Evolutionary conservation across 2,329 filamentous ascomycete species (phyloP).

Genomic region (Canariomyces notabilis): DNA sequence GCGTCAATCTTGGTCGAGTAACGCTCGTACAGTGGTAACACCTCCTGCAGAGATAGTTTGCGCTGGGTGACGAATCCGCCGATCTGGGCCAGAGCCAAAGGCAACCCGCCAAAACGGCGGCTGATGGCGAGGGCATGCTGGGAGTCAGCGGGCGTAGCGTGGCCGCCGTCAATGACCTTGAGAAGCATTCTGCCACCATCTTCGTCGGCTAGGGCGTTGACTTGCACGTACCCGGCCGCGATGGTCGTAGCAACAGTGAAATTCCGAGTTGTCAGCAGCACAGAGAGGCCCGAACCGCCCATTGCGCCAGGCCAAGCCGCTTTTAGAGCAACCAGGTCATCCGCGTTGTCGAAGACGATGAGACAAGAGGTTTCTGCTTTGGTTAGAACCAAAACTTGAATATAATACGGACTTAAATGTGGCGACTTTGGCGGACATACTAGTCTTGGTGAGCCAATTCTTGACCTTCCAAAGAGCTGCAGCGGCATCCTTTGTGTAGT

Average conservation of each 20-base stretch:
- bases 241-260: not conserved
- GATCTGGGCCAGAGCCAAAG: not conserved
- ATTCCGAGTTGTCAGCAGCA: not conserved
- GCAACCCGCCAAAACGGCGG: not conserved
- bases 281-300: not conserved
- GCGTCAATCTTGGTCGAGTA: not conserved
- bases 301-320: not conserved
- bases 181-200: not conserved
- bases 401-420: too few relatives aligned
- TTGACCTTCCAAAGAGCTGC: not conserved
- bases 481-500: not conserved
- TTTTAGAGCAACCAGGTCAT: not conserved
- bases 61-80: not conserved
- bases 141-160: not conserved
- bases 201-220: not conserved
- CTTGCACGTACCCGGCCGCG: not conserved
- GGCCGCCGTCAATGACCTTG: not conserved
- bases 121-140: not conserved
- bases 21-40: not conserved
- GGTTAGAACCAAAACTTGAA: too few relatives aligned
- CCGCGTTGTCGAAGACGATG: not conserved
- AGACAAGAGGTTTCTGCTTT: not conserved
- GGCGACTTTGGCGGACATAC: too few relatives aligned
- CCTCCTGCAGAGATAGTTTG: not conserved
- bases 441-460: constrained; percentile 2